Percentiles rank a stretch among this genome's conserved stretches.
Conservation (phyloP, 2,329 filamentous ascomycete species). For the Orbilia ellipsospora region DNA sequence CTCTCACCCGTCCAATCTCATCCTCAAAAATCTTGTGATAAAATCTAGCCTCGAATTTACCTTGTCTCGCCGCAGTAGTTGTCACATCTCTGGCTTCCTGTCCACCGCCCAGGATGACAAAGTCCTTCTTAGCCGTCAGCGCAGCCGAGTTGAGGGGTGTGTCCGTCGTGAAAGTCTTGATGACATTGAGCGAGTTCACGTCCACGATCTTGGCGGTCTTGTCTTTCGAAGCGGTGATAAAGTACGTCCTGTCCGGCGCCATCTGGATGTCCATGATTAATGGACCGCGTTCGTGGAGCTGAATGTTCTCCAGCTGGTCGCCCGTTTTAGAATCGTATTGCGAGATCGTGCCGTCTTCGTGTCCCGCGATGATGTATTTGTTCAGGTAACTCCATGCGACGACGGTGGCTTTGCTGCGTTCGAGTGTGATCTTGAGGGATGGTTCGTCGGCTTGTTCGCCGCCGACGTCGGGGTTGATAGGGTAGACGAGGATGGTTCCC, state of each 20-base stretch:
- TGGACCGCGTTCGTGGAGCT: conserved; percentile 84
- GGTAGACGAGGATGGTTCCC: conserved; percentile 90
- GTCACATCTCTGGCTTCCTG: conserved; percentile 99
- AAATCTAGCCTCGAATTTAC: conserved; percentile 99
- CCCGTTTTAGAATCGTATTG: conserved; percentile 88
- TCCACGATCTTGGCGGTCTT: conserved; percentile 95
- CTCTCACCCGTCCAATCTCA: conserved; percentile 95
- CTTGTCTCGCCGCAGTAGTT: conserved; percentile 89
- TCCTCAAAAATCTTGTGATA: conserved; percentile 99
- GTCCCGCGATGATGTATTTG: conserved; percentile 96
- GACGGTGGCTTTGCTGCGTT: conserved; percentile 96
- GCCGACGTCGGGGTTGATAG: conserved; percentile 84
- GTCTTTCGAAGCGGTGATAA: conserved; percentile 98
- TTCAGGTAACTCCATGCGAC: conserved; percentile 94
- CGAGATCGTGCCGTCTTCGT: conserved; percentile 94
- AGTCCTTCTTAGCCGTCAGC: conserved; percentile 96
- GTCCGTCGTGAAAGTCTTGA: conserved; percentile 92
- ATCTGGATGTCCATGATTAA: conserved; percentile 95
- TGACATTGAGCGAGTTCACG: conserved; percentile 83
- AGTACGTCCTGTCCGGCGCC: conserved; percentile 92
- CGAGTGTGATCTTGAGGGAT: conserved; percentile 86
- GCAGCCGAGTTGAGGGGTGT: conserved; percentile 95
- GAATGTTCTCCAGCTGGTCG: conserved; percentile 73
- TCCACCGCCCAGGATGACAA: conserved; percentile 95
- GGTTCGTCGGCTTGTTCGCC: conserved; percentile 87